Evolutionary conservation across 208 protist species (phyloP), one percentile per base, ranked within the genome.

Genomic region (Zelonia costaricensis): DNA sequence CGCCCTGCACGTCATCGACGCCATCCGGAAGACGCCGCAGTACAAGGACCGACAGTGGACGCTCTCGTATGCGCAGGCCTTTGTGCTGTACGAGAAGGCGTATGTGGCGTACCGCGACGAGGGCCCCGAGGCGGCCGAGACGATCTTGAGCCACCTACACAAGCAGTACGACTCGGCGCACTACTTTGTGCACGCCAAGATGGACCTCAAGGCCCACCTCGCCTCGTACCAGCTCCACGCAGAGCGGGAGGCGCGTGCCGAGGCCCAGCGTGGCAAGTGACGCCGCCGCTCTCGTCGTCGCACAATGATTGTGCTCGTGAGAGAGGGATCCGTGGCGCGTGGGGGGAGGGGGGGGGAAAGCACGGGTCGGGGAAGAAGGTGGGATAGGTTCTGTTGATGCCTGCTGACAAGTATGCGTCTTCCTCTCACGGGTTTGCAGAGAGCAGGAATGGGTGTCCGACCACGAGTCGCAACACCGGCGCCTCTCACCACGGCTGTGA

Each of bases 1-100:
- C 0, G 56, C 72, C 1, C 15, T 64, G 6, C 4, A 43, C 4
- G 59, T 74, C 2, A 62, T 79, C 25, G 59, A 69, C 16, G 68
- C 69, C 4, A 66, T 83, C 6, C 54, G 40, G n/a, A 54, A 60
- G 0, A 74, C 58, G 0, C 71, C 71, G 5, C 61, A 70, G 55
- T 78, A 70, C 60, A 78, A 75, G 49, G 77, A 83, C 48, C 73
- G 70, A 22, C 61, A 62, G 54, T 70, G 60, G 49, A 71, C 62
- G 1, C 66, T 83, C 22, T 79, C 72, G 27, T 83, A 76, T 65
- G 66, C 68, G 15, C 63, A 74, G 46, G 63, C 77, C 3, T 72
- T 74, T 39, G 58, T 58, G 1, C 59, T 79, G 23, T 79, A 78
- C 61, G 72, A 83, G 3, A 70, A 70, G 33, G 72, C 72, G 7